A percentile compares a stretch with the other conserved stretches of the same genome.
Conservation (phyloP, 2,329 filamentous ascomycete species). For the Thielaviopsis punctulata region DNA sequence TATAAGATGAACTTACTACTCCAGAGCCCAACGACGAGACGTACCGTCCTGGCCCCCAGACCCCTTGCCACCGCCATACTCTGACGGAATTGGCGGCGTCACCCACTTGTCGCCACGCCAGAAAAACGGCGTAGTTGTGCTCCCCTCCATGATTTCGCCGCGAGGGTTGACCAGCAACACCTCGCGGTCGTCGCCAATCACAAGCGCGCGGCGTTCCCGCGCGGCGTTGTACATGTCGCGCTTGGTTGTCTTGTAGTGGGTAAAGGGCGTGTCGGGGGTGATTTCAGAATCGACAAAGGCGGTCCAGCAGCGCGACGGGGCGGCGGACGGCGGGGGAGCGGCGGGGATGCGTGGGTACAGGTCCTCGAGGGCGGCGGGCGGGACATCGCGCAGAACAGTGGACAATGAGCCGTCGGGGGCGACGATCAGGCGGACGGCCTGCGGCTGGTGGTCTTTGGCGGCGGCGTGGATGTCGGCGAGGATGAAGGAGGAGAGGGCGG, state of each 20-base stretch:
- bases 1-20: slow-evolving; percentile 31
- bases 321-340: slow-evolving; percentile 30
- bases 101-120: slow-evolving; percentile 58
- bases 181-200: slow-evolving; percentile 33
- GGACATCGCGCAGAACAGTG: slow-evolving; percentile 22
- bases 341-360: slow-evolving; percentile 19
- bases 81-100: slow-evolving; percentile 48
- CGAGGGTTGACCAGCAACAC: slow-evolving; percentile 55
- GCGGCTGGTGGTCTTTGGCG: background rate
- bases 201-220: slow-evolving; percentile 42
- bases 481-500: slow-evolving; percentile 24
- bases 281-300: slow-evolving; percentile 27
- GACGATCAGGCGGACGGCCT: slow-evolving; percentile 36
- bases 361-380: slow-evolving; percentile 27
- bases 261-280: slow-evolving; percentile 43
- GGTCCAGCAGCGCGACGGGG: slow-evolving; percentile 25
- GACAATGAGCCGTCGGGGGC: slow-evolving; percentile 28
- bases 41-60: slow-evolving; percentile 73
- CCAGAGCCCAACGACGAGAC: slow-evolving; percentile 67
- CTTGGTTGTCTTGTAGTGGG: slow-evolving; percentile 70
- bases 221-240: slow-evolving; percentile 56
- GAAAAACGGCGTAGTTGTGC: slow-evolving; percentile 68
- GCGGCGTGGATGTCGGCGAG: background rate
- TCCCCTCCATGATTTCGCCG: slow-evolving; percentile 67
- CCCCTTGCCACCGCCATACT: slow-evolving; percentile 22